Conservation (phyloP, 2,329 filamentous ascomycete genomes). For the Colletotrichum cordylinicola region DNA sequence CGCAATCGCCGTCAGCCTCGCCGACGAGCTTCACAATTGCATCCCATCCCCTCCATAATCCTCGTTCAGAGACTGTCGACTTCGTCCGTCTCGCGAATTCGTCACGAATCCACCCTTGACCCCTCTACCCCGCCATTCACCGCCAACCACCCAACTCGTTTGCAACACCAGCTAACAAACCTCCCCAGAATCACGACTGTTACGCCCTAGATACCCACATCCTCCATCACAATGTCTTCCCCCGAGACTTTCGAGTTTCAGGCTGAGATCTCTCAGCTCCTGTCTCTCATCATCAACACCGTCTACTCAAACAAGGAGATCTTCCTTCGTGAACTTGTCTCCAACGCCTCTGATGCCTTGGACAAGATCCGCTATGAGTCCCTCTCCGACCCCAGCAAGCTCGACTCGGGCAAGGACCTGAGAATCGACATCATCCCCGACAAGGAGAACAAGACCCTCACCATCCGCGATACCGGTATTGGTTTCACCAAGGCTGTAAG, state of each 20-base stretch:
- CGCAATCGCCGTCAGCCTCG: not conserved
- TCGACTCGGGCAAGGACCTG: slow-evolving; percentile 97
- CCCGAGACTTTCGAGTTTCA: slow-evolving; percentile 98
- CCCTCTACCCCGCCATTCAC: not conserved
- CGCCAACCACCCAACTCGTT: slow-evolving; percentile 15
- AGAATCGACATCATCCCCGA: slow-evolving; percentile 98
- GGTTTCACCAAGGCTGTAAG: slow-evolving; percentile 99
- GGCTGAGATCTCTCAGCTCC: slow-evolving; percentile 99
- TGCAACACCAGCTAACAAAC: slow-evolving; percentile 1
- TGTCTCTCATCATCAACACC: slow-evolving; percentile 99
- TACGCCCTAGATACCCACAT: slow-evolving; percentile 23
- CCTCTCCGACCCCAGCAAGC: slow-evolving; percentile 95
- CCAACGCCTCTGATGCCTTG: slow-evolving; percentile 97
- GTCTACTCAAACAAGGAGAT: slow-evolving; percentile 99
- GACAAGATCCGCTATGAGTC: slow-evolving; percentile 99
- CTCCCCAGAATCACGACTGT: slow-evolving; percentile 19
- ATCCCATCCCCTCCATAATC: slow-evolving; percentile 1
- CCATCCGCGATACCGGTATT: slow-evolving; percentile 97
- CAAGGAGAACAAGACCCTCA: slow-evolving; percentile 97
- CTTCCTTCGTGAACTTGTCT: slow-evolving; percentile 97
- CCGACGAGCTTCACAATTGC: not conserved
- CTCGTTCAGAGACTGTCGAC: not conserved
- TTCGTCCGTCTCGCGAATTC: not conserved
- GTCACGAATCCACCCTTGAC: not conserved
- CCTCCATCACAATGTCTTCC: slow-evolving; percentile 68